Evolutionary conservation across 176 grass and related monocot genomes (phyloP).

Genomic region (Hyparrhenia diplandra): DNA sequence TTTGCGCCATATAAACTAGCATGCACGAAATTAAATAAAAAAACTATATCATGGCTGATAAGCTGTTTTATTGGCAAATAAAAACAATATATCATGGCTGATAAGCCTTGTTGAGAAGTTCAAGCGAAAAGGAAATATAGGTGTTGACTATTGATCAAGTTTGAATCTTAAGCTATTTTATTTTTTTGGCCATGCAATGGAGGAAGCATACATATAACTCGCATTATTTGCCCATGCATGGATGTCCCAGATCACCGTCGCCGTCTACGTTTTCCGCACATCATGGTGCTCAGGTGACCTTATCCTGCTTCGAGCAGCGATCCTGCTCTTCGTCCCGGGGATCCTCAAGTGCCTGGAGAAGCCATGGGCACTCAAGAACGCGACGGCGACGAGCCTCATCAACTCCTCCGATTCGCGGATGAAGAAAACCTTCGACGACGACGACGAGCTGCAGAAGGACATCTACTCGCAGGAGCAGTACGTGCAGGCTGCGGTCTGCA

Average conservation of each 20-base stretch:
- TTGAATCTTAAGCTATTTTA: too few species aligned
- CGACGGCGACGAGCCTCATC: neutral
- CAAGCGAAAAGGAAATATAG: too few species aligned
- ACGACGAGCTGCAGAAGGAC: rapidly evolving
- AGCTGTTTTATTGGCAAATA: too few species aligned
- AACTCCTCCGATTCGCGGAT: neutral
- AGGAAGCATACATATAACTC: too few species aligned
- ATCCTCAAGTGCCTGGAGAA: conserved; percentile 19
- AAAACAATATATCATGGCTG: too few species aligned
- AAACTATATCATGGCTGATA: too few species aligned
- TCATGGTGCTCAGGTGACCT: neutral
- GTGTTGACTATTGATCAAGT: too few species aligned
- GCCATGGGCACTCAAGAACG: conserved; percentile 2
- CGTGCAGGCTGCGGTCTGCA: neutral
- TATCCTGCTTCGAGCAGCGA: neutral
- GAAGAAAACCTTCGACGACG: neutral
- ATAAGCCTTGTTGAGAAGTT: too few species aligned
- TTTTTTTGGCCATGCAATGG: too few species aligned
- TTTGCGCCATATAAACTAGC: too few species aligned
- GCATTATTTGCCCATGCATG: neutral
- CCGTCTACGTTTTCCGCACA: conserved; percentile 3
- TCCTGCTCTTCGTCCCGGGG: conserved; percentile 3
- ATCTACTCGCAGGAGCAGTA: neutral
- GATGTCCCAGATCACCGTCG: neutral
- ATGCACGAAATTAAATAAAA: too few species aligned